Conservation (phyloP, 257 asterid species). For the Catharanthus roseus region DNA sequence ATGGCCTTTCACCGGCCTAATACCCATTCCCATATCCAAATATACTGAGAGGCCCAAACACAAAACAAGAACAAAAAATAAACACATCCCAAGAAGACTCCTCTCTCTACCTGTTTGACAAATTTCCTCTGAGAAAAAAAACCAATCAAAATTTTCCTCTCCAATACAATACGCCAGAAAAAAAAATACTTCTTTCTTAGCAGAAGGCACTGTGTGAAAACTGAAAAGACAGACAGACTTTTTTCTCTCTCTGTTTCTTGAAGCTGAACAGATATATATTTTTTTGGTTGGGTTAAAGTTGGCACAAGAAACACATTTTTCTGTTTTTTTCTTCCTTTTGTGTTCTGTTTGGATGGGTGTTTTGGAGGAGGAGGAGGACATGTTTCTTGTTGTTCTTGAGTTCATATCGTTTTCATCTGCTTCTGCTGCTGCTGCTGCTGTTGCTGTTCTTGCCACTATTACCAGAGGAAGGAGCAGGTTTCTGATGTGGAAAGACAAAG, state of each 20-base stretch:
- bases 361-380: conserved; percentile 8
- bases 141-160: not conserved
- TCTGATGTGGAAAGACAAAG: conserved; percentile 31
- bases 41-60: conserved; percentile 17
- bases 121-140: no score
- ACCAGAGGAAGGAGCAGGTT: conserved; percentile 8
- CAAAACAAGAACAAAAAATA: conserved; percentile 11
- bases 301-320: not conserved
- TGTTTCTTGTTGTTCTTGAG: conserved; percentile 12
- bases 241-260: not conserved
- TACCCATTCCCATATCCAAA: conserved; percentile 21
- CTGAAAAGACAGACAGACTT: conserved; percentile 3
- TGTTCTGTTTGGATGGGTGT: conserved; percentile 7
- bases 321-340: not conserved
- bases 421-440: conserved; percentile 9
- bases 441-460: conserved; percentile 3
- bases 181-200: not conserved
- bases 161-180: not conserved
- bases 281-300: not conserved
- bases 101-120: no score
- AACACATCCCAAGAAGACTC: no score
- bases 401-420: not conserved
- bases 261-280: not conserved
- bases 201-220: conserved; percentile 8
- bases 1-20: conserved; percentile 61